phyloP scores from a whole-genome alignment of 306 rosid genomes.

The Vigna unguiculata region DNA sequence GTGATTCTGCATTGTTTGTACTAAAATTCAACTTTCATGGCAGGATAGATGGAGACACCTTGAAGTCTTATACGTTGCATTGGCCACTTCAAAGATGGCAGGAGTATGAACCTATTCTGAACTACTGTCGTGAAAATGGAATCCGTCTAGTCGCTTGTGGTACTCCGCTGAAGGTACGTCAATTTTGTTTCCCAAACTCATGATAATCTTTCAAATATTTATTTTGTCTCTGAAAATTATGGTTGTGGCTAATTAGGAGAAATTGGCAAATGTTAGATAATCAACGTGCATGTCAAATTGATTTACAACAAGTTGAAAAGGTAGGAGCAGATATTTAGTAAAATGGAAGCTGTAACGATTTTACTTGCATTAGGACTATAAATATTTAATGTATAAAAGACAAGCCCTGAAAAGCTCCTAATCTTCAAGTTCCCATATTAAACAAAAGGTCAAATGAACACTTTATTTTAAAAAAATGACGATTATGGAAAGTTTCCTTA shows the following conservation, averaged over 20 bases:
- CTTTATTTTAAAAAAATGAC: background rate
- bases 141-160: constrained; percentile 84
- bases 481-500: constrained; percentile 6
- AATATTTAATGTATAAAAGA: background rate
- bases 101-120: constrained; percentile 92
- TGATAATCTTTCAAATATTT: background rate
- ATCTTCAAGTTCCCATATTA: constrained; percentile 10
- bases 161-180: constrained; percentile 72
- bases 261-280: background rate
- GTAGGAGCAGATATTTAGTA: background rate
- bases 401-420: constrained; percentile 5
- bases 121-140: constrained; percentile 78
- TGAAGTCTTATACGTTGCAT: constrained; percentile 62
- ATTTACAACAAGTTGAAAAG: constrained; percentile 6
- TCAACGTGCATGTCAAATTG: constrained; percentile 23
- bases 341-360: constrained; percentile 15
- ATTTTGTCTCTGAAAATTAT: constrained; percentile 16
- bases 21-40: constrained; percentile 38
- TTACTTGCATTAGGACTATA: constrained; percentile 15
- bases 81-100: constrained; percentile 93
- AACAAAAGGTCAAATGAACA: background rate
- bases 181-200: constrained; percentile 19
- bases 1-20: constrained; percentile 36
- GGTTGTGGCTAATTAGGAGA: constrained; percentile 19
- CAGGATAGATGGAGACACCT: constrained; percentile 91